Conservation (phyloP, 2,329 filamentous ascomycete species). For the Dactylellina haptotyla region DNA sequence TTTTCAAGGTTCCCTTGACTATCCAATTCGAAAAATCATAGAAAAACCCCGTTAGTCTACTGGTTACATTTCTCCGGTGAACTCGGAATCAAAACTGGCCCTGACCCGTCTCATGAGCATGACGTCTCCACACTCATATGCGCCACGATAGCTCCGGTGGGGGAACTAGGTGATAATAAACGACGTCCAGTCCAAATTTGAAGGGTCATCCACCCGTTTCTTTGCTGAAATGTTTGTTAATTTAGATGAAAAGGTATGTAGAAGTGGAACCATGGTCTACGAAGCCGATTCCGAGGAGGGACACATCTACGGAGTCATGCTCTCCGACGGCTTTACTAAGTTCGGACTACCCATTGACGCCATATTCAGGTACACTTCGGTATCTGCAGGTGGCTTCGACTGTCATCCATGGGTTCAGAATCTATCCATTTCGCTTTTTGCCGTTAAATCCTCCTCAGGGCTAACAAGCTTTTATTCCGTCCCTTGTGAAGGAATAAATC, state of each 20-base stretch:
- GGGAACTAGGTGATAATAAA: not conserved
- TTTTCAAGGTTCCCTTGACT: conserved; percentile 14
- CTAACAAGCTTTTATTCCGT: conserved; percentile 16
- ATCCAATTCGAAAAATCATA: not conserved
- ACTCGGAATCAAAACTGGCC: conserved; percentile 14
- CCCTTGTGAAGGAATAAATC: conserved; percentile 16
- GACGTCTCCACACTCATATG: conserved; percentile 26
- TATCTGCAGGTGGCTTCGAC: conserved; percentile 12
- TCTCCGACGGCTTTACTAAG: conserved; percentile 28
- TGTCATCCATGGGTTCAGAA: not conserved
- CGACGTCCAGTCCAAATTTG: conserved; percentile 10
- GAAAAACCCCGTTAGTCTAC: conserved; percentile 16
- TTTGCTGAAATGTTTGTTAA: not conserved
- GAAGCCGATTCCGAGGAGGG: not conserved
- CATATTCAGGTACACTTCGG: conserved; percentile 8
- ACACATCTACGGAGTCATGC: conserved; percentile 32
- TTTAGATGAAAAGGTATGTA: conserved; percentile 3
- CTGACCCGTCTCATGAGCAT: conserved; percentile 8
- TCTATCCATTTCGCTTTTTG: conserved; percentile 10
- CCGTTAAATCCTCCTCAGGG: too few species aligned
- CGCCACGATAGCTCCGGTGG: conserved; percentile 25
- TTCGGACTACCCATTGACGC: conserved; percentile 9
- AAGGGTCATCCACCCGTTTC: conserved; percentile 30
- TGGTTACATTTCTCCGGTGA: conserved; percentile 35
- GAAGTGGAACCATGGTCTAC: not conserved